phyloP scores from a whole-genome alignment of 129 eudicot genomes.

The Mikania micrantha region DNA sequence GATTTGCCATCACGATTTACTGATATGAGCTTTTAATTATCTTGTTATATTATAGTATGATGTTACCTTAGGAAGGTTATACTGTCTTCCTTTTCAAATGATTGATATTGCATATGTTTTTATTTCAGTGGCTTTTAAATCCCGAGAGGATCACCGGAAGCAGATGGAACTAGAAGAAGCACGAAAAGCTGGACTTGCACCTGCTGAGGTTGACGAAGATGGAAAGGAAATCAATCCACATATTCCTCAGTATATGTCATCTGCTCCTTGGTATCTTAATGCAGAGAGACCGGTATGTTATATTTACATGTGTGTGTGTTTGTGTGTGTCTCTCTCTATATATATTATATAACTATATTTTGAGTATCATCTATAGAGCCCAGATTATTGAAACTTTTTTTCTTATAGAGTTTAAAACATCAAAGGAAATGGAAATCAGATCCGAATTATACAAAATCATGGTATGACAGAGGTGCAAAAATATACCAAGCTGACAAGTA shows the following conservation, averaged over 20 bases:
- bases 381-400: neutral
- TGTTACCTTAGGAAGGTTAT: neutral
- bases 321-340: too few species aligned
- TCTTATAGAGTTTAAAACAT: conserved; percentile 60
- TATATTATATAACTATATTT: too few species aligned
- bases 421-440: conserved; percentile 90
- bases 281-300: conserved; percentile 52
- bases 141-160: conserved; percentile 82
- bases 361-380: neutral
- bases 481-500: conserved; percentile 61
- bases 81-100: neutral
- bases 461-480: conserved; percentile 76
- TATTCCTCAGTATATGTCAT: conserved; percentile 23
- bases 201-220: conserved; percentile 93
- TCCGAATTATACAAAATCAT: conserved; percentile 65
- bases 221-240: conserved; percentile 96
- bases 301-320: too few species aligned
- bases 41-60: neutral
- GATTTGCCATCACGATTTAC: neutral
- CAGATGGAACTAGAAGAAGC: conserved; percentile 70
- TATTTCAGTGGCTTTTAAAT: conserved; percentile 67
- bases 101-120: neutral
- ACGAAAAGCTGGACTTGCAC: conserved; percentile 88
- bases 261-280: conserved; percentile 96
- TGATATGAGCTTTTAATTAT: neutral